A percentile compares a stretch with the other conserved stretches of the same genome.
These are phyloP conservation scores for Paxillus rubicundulus DNA, from an alignment of 768 basidiomycete species.

Conservation along the genomic window DNA sequence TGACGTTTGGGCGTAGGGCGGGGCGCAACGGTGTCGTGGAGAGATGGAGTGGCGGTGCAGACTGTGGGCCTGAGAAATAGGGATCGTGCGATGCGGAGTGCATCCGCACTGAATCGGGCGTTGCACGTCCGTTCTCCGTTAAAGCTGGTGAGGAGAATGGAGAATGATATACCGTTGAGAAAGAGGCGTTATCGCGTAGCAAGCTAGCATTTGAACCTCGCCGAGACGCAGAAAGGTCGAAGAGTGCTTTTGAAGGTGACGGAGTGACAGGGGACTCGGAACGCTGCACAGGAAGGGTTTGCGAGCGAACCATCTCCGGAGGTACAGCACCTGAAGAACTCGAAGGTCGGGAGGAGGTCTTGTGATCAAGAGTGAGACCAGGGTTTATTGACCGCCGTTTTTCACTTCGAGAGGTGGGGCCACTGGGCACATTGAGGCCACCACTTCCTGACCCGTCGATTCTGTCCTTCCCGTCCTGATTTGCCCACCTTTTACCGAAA, in stretches of 20 bases:
- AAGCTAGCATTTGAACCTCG: conserved; percentile 25
- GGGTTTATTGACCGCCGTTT: conserved; percentile 59
- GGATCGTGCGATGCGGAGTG: conserved; percentile 36
- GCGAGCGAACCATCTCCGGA: conserved; percentile 32
- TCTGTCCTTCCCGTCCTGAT: conserved; percentile 12
- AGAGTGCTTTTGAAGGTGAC: conserved; percentile 16
- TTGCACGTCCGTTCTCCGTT: conserved; percentile 32
- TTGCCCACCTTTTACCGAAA: conserved; percentile 17
- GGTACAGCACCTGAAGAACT: conserved; percentile 14
- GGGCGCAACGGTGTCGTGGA: conserved; percentile 13
- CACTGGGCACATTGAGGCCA: conserved; percentile 28
- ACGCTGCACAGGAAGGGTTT: conserved; percentile 22
- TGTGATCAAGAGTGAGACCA: conserved; percentile 36
- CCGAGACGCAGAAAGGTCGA: conserved; percentile 16
- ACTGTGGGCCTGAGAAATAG: background rate
- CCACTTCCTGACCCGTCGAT: conserved; percentile 5
- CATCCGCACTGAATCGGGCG: conserved; percentile 41
- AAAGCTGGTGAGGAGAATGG: conserved; percentile 40
- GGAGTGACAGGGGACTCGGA: conserved; percentile 22
- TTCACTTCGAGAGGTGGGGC: conserved; percentile 37
- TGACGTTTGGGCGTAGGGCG: conserved; percentile 25
- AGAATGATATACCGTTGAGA: conserved; percentile 31
- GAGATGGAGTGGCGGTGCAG: conserved; percentile 1
- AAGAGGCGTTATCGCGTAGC: conserved; percentile 27
- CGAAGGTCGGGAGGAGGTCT: conserved; percentile 3